Evolutionary conservation across 306 rosid genomes (phyloP), one percentile per base, ranked within the genome.

Genomic region (Vigna angularis): DNA sequence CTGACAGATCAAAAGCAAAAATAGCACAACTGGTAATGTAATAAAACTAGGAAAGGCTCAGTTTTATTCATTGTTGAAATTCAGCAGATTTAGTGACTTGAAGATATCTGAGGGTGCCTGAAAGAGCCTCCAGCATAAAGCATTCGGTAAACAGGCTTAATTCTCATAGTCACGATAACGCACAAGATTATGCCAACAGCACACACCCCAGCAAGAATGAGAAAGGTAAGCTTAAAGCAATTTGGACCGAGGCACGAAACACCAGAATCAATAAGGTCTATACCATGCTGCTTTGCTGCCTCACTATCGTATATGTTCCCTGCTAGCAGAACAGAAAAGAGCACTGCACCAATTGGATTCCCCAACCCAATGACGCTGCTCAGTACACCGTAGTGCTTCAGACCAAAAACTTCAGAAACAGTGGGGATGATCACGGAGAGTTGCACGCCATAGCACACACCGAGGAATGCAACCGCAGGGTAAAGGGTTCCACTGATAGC

Each of bases 51-150:
- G 13, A 11, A 22, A 26, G 14, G 38, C 34, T 64, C 12, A 26
- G 50, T 50, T 44, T 74, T 61, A 83, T 73, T 78, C 75, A 51
- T 11, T 20, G 40, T 45, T 74, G 56, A 50, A 63, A 73, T 30
- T 65, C 15, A 72, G 49, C 22, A 52, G 40, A 62, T 81, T 20
- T n/a, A 89, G 67, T 61, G 81, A 77, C 56, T 72, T 64, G 87
- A 38, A 62, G 91, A 49, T 30, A 67, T 72, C 64, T 79, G 92
- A 59, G 89, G 96, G 56, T 86, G 61, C 87, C 93, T 75, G 83
- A 93, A 93, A 77, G 97, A 93, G 18, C 97, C 96, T 49, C 96
- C 92, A 0, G 93, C 83, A 65, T 93, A 93, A 42, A 93, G 94
- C 94, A 77, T 90, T 80, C 88, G 89, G 86, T 93, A 90, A 58